These are phyloP conservation scores for Trichocladium uniseriatum DNA, from an alignment of 495 filamentous ascomycete species.

Conservation along the genomic window DNA sequence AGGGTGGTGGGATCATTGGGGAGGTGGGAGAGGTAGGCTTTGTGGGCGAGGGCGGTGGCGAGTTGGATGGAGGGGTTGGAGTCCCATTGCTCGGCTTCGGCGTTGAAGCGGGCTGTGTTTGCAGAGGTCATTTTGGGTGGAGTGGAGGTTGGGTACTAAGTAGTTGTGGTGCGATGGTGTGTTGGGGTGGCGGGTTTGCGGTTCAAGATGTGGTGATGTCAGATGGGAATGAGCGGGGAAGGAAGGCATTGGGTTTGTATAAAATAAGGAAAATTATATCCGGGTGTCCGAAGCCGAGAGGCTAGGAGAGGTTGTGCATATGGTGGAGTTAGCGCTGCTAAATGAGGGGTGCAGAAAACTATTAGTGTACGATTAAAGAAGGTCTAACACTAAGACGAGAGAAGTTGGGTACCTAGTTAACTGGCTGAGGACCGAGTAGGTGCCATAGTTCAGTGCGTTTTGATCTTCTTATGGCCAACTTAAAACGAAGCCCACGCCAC, in stretches of 20 bases:
- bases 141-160: neutral
- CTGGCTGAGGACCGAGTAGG: no score
- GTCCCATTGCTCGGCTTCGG: constrained; percentile 34
- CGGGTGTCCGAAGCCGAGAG: neutral
- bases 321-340: neutral
- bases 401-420: no score
- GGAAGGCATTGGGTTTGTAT: neutral
- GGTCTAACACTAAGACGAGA: no score
- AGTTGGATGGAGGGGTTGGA: constrained; percentile 27
- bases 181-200: neutral
- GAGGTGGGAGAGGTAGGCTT: constrained; percentile 23
- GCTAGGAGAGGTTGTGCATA: neutral
- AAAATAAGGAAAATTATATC: neutral
- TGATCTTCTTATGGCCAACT: no score
- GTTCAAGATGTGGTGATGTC: neutral
- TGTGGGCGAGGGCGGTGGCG: constrained; percentile 25
- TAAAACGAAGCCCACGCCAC: no score
- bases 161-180: neutral
- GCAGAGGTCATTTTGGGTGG: constrained; percentile 8
- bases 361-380: no score
- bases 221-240: neutral
- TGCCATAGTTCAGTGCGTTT: no score
- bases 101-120: constrained; percentile 30
- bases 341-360: neutral
- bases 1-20: constrained; percentile 2